Evolutionary conservation across 768 basidiomycete species (phyloP), one percentile per base, ranked within the genome.

Genomic region (Calocera viscosa): DNA sequence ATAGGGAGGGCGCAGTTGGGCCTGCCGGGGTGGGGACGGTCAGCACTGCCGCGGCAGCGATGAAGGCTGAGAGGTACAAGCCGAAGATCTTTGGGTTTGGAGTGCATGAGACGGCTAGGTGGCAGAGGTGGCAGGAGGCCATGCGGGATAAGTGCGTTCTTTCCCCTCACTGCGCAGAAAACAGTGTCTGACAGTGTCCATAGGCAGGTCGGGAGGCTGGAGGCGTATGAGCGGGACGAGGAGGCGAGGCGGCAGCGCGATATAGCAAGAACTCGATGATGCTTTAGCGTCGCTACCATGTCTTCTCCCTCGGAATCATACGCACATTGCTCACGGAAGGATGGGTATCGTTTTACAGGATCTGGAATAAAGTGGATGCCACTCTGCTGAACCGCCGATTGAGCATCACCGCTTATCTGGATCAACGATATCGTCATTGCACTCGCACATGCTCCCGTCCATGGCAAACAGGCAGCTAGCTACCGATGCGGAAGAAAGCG

Each of bases 1-100:
- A 80, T 5, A 84, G 84, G 63, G 77, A 76, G 71, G 82, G 82
- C 19, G 26, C 53, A 10, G 53, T 32, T 10, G 53, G 26, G 2
- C 24, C 53, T 10, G 24, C 53, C 2, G 53, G 53, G 5, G 81
- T 85, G 2, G 86, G 84, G 22, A 88, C 88, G 1, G 80, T 86
- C 49, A 91, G 86, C 72, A 96, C 94, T 1, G 86, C 92, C 12
- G 81, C 78, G 49, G 90, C 85, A 1, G 94, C 94, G 8, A 72
- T 90, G 67, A 95, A 95, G 78, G 91, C 91, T 30, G 96, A 98
- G 74, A 76, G 92, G 70, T 94, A 96, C 76, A 82, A 90, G 65
- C 94, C 95, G 34, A 86, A 87, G 73, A 94, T 98, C 65, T 98
- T 97, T 76, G 96, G 96, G 1, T 99, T 99, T 82, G 91, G 94